A percentile compares a stretch with the other conserved stretches of the same genome.
phyloP scores from a whole-genome alignment of 768 basidiomycete species.

The Lactarius indigo region DNA sequence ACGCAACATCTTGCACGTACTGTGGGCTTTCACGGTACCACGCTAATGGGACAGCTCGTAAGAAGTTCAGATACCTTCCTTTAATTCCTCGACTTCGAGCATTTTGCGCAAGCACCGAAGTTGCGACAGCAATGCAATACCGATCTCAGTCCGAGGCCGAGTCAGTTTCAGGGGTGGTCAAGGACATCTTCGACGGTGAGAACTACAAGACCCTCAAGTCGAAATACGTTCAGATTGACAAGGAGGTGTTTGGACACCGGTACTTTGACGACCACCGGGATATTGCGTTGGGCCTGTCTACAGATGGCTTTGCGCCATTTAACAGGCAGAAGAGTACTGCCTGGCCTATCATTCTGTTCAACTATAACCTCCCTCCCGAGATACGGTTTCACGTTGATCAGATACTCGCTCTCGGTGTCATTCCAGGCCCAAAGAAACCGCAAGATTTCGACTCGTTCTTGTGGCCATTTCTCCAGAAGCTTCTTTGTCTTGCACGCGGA shows the following conservation, averaged over 20 bases:
- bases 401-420: slow-evolving; percentile 28
- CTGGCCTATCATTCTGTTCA: slow-evolving; percentile 42
- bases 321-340: slow-evolving; percentile 33
- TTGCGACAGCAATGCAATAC: background rate
- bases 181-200: background rate
- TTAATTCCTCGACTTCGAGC: background rate
- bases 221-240: background rate
- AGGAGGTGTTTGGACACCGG: slow-evolving; percentile 12
- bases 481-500: slow-evolving; percentile 27
- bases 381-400: slow-evolving; percentile 27
- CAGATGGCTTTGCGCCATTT: slow-evolving; percentile 43
- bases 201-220: background rate
- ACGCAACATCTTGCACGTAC: background rate
- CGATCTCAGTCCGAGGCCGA: background rate
- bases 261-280: slow-evolving; percentile 40
- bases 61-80: background rate
- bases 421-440: slow-evolving; percentile 31
- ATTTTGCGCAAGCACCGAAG: background rate
- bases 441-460: slow-evolving; percentile 33
- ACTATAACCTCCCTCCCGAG: slow-evolving; percentile 42
- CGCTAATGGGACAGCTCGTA: background rate
- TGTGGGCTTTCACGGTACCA: background rate
- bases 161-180: background rate
- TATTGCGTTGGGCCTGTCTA: slow-evolving; percentile 41
- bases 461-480: slow-evolving; percentile 30